A percentile compares a stretch with the other conserved stretches of the same genome.
Evolutionary conservation across 352 stramenopile genomes (phyloP).

Genomic region (Phytophthora sp.): DNA sequence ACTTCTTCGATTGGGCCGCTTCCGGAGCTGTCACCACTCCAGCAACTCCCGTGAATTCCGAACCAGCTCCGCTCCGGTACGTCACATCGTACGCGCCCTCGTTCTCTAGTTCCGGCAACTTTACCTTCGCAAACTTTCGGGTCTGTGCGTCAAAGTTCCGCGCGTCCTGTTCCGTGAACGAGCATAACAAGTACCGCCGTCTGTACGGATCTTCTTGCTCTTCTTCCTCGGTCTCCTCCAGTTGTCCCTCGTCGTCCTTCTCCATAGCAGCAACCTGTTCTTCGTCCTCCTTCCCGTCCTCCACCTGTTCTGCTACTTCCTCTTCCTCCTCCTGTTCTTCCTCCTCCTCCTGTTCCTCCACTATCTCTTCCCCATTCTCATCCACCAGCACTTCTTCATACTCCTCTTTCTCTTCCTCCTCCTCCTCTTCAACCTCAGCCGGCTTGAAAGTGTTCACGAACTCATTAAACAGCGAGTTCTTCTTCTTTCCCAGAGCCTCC

Average conservation of each 20-base stretch:
- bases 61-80: constrained; percentile 34
- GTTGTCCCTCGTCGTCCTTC: constrained; percentile 34
- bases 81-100: constrained; percentile 42
- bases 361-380: constrained; percentile 47
- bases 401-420: constrained; percentile 48
- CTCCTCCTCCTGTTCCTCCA: constrained; percentile 40
- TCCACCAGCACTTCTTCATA: constrained; percentile 56
- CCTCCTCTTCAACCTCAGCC: constrained; percentile 37
- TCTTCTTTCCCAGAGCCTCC: constrained; percentile 9
- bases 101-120: constrained; percentile 32
- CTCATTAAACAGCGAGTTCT: constrained; percentile 64
- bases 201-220: constrained; percentile 66
- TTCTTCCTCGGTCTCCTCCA: constrained; percentile 27
- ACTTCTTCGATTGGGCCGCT: constrained; percentile 26
- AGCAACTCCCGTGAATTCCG: constrained; percentile 8
- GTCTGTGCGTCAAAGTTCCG: constrained; percentile 39
- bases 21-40: constrained; percentile 24
- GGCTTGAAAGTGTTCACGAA: constrained; percentile 77
- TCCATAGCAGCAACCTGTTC: constrained; percentile 23
- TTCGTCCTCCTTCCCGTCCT: constrained; percentile 22
- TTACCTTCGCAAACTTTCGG: constrained; percentile 45
- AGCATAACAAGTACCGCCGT: constrained; percentile 59
- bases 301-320: constrained; percentile 35
- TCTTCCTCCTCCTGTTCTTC: constrained; percentile 44
- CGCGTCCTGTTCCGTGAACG: constrained; percentile 55